Evolutionary conservation across 805 yeast species (phyloP).

Genomic region (Maudiozyma serrabonitensis): DNA sequence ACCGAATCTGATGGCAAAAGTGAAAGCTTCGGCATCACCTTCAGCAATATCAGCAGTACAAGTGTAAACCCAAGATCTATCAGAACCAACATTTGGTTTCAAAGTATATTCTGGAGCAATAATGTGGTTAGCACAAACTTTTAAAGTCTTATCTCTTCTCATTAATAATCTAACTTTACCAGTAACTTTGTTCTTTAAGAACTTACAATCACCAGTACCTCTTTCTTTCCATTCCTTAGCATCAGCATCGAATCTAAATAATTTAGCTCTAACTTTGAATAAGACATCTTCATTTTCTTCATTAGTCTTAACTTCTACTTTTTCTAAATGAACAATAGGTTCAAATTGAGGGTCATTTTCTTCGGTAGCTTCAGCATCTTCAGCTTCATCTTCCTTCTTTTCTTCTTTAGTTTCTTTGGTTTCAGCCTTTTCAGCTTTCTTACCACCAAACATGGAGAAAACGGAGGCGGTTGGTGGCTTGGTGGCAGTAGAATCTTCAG

Average conservation of each 20-base stretch:
- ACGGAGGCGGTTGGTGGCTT: slow-evolving; percentile 71
- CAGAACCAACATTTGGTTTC: slow-evolving; percentile 91
- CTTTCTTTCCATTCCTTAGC: slow-evolving; percentile 97
- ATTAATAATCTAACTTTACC: slow-evolving; percentile 82
- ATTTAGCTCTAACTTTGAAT: slow-evolving; percentile 86
- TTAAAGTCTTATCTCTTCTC: slow-evolving; percentile 98
- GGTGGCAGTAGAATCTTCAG: slow-evolving; percentile 16
- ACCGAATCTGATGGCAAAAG: slow-evolving; percentile 93
- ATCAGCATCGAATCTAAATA: slow-evolving; percentile 81
- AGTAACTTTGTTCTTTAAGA: slow-evolving; percentile 77
- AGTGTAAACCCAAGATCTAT: slow-evolving; percentile 95
- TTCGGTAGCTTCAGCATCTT: slow-evolving; percentile 34
- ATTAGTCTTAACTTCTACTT: slow-evolving; percentile 92
- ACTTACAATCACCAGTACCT: slow-evolving; percentile 97
- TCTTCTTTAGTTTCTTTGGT: slow-evolving; percentile 31
- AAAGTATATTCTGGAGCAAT: slow-evolving; percentile 72
- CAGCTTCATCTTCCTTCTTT: slow-evolving; percentile 21
- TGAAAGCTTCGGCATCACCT: slow-evolving; percentile 92
- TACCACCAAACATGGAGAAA: slow-evolving; percentile 93
- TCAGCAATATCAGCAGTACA: slow-evolving; percentile 93
- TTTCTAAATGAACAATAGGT: slow-evolving; percentile 89
- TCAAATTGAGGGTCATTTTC: slow-evolving; percentile 73
- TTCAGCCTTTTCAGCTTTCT: slow-evolving; percentile 50
- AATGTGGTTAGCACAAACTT: slow-evolving; percentile 95
- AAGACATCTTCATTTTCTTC: slow-evolving; percentile 82